A percentile compares a stretch with the other conserved stretches of the same genome.
These are phyloP conservation scores for Phytophthora crassamura DNA, from an alignment of 352 stramenopile genomes.

Conservation along the genomic window DNA sequence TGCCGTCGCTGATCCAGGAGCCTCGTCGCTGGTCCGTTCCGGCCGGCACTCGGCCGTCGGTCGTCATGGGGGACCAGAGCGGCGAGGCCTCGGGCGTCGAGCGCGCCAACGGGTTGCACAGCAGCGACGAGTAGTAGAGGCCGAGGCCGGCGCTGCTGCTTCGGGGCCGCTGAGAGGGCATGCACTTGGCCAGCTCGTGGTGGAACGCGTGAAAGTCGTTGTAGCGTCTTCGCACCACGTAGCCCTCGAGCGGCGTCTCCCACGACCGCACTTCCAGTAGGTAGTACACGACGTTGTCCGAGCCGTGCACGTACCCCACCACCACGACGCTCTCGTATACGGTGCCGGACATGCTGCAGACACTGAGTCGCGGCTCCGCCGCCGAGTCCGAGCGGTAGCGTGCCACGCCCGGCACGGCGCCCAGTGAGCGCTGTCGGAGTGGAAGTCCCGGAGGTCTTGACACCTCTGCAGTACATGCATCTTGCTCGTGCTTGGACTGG, in stretches of 20 bases:
- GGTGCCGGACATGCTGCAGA: conserved; percentile 72
- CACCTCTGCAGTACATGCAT: conserved; percentile 7
- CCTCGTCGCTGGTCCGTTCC: conserved; percentile 27
- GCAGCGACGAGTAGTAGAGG: conserved; percentile 53
- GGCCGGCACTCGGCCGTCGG: conserved; percentile 29
- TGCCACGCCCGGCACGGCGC: conserved; percentile 26
- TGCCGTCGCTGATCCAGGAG: conserved; percentile 39
- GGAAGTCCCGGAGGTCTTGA: conserved; percentile 22
- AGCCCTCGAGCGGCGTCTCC: conserved; percentile 77
- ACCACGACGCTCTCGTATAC: conserved; percentile 80
- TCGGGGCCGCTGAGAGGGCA: conserved; percentile 48
- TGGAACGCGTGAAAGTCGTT: conserved; percentile 81
- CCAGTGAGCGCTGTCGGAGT: conserved; percentile 41
- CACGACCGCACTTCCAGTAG: conserved; percentile 75
- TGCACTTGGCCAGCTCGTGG: conserved; percentile 52
- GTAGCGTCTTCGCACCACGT: conserved; percentile 79
- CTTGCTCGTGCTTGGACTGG: conserved; percentile 8
- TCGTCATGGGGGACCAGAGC: conserved; percentile 55
- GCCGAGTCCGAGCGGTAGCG: conserved; percentile 44
- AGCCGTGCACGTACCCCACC: conserved; percentile 68
- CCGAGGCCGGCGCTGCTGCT: conserved; percentile 34
- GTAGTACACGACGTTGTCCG: conserved; percentile 79
- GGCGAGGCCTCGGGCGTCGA: conserved; percentile 46
- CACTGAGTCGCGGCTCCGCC: conserved; percentile 52
- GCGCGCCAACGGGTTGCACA: conserved; percentile 54